phyloP scores from a whole-genome alignment of 2,329 filamentous ascomycete species.

The Rugonectria rugulosa region DNA sequence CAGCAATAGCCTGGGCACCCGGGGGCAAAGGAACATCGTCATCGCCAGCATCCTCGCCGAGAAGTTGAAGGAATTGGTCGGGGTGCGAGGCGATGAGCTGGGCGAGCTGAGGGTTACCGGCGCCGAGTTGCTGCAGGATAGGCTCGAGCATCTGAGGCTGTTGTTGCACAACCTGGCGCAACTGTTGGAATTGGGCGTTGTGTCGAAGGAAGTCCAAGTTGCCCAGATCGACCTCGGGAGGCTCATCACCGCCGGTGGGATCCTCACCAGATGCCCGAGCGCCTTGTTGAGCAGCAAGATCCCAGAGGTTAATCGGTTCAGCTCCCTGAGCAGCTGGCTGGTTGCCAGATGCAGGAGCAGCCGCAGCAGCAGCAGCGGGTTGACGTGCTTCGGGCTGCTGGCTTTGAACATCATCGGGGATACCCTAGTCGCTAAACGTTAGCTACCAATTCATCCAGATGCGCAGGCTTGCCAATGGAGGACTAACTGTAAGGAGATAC shows the following conservation, averaged over 20 bases:
- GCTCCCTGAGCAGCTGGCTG: slow-evolving; percentile 55
- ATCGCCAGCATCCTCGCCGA: slow-evolving; percentile 87
- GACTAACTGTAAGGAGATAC: slow-evolving; percentile 84
- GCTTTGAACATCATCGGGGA: slow-evolving; percentile 83
- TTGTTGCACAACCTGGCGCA: slow-evolving; percentile 96
- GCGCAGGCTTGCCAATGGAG: neutral
- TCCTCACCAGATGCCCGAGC: slow-evolving; percentile 53
- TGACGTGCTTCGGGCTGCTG: slow-evolving; percentile 64
- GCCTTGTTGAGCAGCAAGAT: slow-evolving; percentile 82
- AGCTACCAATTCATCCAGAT: slow-evolving; percentile 12
- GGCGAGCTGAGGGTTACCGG: slow-evolving; percentile 93
- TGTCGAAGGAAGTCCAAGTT: slow-evolving; percentile 94
- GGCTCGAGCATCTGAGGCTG: slow-evolving; percentile 99
- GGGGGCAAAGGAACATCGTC: slow-evolving; percentile 81
- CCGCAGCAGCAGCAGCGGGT: slow-evolving; percentile 50
- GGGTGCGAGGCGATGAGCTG: slow-evolving; percentile 91
- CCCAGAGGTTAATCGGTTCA: slow-evolving; percentile 87
- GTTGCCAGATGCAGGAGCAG: slow-evolving; percentile 48
- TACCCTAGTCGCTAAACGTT: slow-evolving; percentile 67
- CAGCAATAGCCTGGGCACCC: slow-evolving; percentile 86
- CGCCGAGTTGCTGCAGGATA: slow-evolving; percentile 93
- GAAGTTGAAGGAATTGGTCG: slow-evolving; percentile 88
- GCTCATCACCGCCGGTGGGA: slow-evolving; percentile 52
- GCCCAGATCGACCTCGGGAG: slow-evolving; percentile 65
- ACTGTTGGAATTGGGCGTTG: slow-evolving; percentile 97